A percentile compares a stretch with the other conserved stretches of the same genome.
phyloP scores from a whole-genome alignment of 345 rosid species.

The Hibiscus tridactylites region DNA sequence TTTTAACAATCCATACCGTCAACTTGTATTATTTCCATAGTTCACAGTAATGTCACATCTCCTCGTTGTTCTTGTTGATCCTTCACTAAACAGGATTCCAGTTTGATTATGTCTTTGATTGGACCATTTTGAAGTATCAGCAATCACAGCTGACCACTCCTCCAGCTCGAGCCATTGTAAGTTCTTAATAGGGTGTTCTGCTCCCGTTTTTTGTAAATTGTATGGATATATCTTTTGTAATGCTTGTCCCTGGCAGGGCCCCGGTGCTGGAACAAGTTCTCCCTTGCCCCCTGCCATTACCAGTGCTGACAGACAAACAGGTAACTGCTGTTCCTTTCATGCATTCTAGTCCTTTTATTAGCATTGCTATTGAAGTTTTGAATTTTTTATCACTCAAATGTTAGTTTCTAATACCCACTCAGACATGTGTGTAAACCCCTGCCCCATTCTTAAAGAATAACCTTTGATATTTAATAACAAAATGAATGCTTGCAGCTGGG shows the following conservation, averaged over 20 bases:
- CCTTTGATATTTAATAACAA: not conserved
- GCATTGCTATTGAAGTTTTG: not conserved
- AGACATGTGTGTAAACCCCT: not conserved
- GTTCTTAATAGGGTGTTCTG: constrained; percentile 3
- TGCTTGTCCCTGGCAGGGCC: constrained; percentile 35
- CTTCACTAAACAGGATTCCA: constrained; percentile 59
- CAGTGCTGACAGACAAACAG: constrained; percentile 53
- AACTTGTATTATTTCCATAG: not conserved
- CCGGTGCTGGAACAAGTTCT: constrained; percentile 70
- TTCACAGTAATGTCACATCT: not conserved
- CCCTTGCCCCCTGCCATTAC: constrained; percentile 37
- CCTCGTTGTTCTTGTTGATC: constrained; percentile 1
- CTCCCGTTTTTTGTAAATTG: not conserved
- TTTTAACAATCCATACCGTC: constrained; percentile 1
- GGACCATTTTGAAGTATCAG: constrained; percentile 97
- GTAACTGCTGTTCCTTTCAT: constrained; percentile 24
- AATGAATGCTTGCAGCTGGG: constrained; percentile 36
- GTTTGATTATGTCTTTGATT: constrained; percentile 90
- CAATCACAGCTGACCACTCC: constrained; percentile 86
- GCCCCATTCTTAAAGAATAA: not conserved
- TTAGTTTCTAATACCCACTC: not conserved
- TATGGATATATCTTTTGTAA: constrained; percentile 6
- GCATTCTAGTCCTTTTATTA: not conserved
- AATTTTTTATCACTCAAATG: not conserved
- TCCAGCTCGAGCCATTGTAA: constrained; percentile 44